Base-by-base conservation (phyloP, 2,329 filamentous ascomycete species). In the Fonsecaea pedrosoi region DNA sequence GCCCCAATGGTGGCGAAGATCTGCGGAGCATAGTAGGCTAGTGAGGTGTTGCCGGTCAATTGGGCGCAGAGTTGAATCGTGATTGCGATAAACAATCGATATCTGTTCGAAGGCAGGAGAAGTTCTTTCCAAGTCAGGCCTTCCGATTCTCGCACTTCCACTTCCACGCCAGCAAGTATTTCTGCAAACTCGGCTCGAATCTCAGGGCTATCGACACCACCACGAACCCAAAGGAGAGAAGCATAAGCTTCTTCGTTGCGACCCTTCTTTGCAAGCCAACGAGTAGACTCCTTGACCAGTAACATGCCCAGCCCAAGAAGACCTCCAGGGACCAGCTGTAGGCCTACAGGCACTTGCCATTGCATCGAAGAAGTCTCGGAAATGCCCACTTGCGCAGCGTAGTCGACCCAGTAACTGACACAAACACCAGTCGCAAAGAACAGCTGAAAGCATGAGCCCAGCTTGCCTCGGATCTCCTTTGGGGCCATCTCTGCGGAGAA, bases 331-430 rank as follows among this genome's bases (percentile, higher is more conserved):
- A 85, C 76, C 5, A 85, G 77, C 70, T 85, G 81, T 15, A 86
- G 75, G 0, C 82, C 84, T 61, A 87, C 80, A 0, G 84, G 85
- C 34, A 86, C 80, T 74, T 86, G 84, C 85, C 84, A 87, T 74
- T 87, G 84, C 1, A 74, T 74, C 0, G 81, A 69, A 5, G 48
- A 77, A 72, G n/a, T 2, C 66, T 71, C 64, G 2, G 72, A 63
- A 54, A 81, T 75, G 62, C 76, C 71, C 38, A 74, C 74, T 1
- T 75, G 71, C 4, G 82, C 80, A 15, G 77, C 82, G 62, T 85
- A 86, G 73, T 85, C 83, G 53, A 86, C 77, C 82, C 83, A 86
- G 73, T 86, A 86, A 3, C 81, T 83, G 0, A 79, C 76, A 54
- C 85, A 82, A 60, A 85, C 85, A 0, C 84, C 79, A 68, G 81